Base-by-base conservation (phyloP, 2,329 filamentous ascomycete species). In the Colletotrichum australisinense region DNA sequence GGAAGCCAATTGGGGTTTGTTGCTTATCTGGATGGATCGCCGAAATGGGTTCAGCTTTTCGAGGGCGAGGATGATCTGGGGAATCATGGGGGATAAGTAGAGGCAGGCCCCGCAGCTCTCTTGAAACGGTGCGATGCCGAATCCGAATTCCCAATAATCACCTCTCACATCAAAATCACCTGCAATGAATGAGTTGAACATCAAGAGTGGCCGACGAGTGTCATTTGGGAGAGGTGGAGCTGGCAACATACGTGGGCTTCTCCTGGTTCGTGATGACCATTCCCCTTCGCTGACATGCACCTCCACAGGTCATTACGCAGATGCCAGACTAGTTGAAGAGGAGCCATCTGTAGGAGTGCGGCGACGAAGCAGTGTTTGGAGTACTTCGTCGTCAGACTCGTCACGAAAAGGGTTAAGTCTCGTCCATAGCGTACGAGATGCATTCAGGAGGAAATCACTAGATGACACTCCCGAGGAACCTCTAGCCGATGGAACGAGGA, bases 201-300 rank as follows among this genome's bases (percentile, higher is more conserved):
- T 72, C 26, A 52, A 57, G 22, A 69, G 69, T 9, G 66, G 56
- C 3, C 65, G 69, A 5, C 65, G 58, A 11, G 38, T 63, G 3
- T 72, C 65, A 5, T 69, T 64, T 16, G 69, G 59, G 1, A 63
- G 58, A 38, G 65, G 69, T 5, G 69, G 65, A n/a, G 65, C 65
- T 8, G 69, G 59, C 6, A 72, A 72, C 22, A 72, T 69, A 53
- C 65, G 69, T 69, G 56, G n/a, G 65, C 35, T 35, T 52, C 16
- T 30, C 14, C 14, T 63, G 4, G 2, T 16, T 11, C 8, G 12
- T 32, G 28, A 24, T 16, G 49, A 24, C 14, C 8, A 1, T 12
- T 9, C n/a, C 9, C 19, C 7, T 46, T 16, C 8, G 26, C 64
- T 70, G 38, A 70, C 28, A 22, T 5, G 9, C 14, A 16, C 56